Evolutionary conservation across 2,329 filamentous ascomycete species (phyloP), one percentile per base, ranked within the genome.

Genomic region (Penicillium crustosum): DNA sequence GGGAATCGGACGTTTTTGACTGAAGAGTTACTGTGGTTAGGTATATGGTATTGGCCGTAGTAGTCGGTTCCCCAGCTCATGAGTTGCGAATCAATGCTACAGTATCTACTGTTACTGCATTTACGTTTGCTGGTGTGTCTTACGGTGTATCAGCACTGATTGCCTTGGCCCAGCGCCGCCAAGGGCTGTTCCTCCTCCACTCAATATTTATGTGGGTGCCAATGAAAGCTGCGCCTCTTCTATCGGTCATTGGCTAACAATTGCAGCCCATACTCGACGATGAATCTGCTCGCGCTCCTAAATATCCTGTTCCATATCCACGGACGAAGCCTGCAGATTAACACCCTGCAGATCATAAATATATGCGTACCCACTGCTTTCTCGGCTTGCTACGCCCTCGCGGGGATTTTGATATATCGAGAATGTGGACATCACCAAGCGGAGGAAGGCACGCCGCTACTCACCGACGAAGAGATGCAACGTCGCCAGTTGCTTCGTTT

Each of bases 381-480:
- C 29, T 65, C 66, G 7, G 49, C 70, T 13, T 60, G 69, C 17
- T 73, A 71, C 44, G 69, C 65, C 13, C 31, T 69, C 9, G 65
- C 67, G 2, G 64, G 68, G 3, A 56, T 71, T 13, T 66, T 71
- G 50, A 56, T 66, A 13, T 73, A 68, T 29, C 63, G 59, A 23
- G 63, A 61, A 36, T 42, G 57, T 55, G 41, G 57, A 48, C 58
- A 53, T 23, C 55, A 55, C 31, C 61, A 43, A 15, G 45, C 39
- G 6, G 47, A 54, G 21, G 39, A 60, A 38, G 56, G 51, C 38
- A 66, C 61, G 0, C 59, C 61, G 6, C 58, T 69, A 6, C 55
- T 74, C 41, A 73, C 68, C 4, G 71, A 73, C 23, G 75, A 77
- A 50, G 74, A 78, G 51, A 70, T 74, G 65, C 73, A 77, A 53